Conservation (phyloP, 192 early-diverging fungal species). For the Chytriomyces hyalinus region DNA sequence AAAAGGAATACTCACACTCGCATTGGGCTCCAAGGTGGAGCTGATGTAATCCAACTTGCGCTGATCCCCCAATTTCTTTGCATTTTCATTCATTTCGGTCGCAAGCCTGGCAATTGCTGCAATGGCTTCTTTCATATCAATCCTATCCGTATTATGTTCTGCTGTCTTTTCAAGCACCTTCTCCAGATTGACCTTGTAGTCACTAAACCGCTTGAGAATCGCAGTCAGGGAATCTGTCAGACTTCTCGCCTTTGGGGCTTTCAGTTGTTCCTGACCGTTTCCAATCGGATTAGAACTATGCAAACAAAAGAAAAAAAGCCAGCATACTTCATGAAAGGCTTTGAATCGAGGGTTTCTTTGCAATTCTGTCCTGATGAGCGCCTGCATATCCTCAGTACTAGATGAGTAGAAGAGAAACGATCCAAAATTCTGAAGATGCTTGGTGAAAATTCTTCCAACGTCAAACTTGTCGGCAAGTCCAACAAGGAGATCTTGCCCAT, state of each 20-base stretch:
- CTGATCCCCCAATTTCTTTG: conserved; percentile 5
- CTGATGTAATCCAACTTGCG: neutral
- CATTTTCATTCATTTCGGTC: conserved; percentile 10
- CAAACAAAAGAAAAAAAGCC: neutral
- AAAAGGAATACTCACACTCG: neutral
- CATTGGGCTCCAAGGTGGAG: neutral
- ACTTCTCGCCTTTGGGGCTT: neutral
- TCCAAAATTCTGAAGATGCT: neutral
- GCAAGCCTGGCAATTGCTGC: neutral
- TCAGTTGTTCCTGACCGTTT: neutral
- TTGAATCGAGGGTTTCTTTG: conserved; percentile 5
- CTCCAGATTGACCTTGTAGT: conserved; percentile 15
- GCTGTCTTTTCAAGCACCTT: neutral
- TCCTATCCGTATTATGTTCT: neutral
- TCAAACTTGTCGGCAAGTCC: neutral
- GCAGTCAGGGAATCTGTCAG: neutral
- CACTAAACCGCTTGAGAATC: conserved; percentile 7
- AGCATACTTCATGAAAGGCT: neutral
- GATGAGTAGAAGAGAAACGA: conserved; percentile 10
- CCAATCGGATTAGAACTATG: too few relatives aligned
- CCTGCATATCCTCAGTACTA: neutral
- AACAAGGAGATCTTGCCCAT: neutral
- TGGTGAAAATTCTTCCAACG: neutral
- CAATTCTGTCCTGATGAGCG: neutral
- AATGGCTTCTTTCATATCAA: neutral